Evolutionary conservation across 306 rosid genomes (phyloP).

Genomic region (Datisca glomerata): DNA sequence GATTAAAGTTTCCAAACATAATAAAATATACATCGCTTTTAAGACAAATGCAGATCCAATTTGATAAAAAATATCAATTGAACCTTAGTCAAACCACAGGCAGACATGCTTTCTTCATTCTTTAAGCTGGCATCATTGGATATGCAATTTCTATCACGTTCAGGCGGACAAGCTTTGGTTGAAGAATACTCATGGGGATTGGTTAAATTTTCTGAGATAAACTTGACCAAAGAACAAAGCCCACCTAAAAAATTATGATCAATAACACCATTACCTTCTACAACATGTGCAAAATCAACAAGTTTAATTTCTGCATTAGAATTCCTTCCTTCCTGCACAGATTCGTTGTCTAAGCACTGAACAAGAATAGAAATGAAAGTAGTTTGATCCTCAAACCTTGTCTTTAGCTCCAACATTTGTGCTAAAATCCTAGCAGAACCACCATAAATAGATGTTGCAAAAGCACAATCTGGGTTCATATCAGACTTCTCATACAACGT

Average conservation of each 20-base stretch:
- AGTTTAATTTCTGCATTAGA: slow-evolving; percentile 37
- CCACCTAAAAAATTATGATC: slow-evolving; percentile 96
- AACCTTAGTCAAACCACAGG: too few relatives aligned
- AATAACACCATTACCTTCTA: slow-evolving; percentile 44
- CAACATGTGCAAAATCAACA: slow-evolving; percentile 74
- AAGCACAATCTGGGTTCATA: slow-evolving; percentile 31
- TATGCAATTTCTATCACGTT: too few relatives aligned
- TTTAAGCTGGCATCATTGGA: too few relatives aligned
- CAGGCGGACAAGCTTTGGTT: too few relatives aligned
- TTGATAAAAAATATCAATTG: too few relatives aligned
- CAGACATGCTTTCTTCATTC: too few relatives aligned
- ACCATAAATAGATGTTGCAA: slow-evolving; percentile 34
- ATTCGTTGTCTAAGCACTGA: slow-evolving; percentile 47
- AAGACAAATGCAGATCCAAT: too few relatives aligned
- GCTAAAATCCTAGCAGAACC: slow-evolving; percentile 37
- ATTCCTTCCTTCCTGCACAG: slow-evolving; percentile 10
- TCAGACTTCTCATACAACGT: slow-evolving; percentile 15
- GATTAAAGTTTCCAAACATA: too few relatives aligned
- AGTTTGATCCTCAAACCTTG: slow-evolving; percentile 81
- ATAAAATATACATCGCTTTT: too few relatives aligned
- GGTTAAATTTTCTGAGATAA: slow-evolving; percentile 34
- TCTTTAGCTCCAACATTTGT: slow-evolving; percentile 51
- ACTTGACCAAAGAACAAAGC: slow-evolving; percentile 70
- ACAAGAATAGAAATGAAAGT: slow-evolving; percentile 55
- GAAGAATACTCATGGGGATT: too few relatives aligned